phyloP scores from a whole-genome alignment of 345 rosid species.

The Populus simonii region DNA sequence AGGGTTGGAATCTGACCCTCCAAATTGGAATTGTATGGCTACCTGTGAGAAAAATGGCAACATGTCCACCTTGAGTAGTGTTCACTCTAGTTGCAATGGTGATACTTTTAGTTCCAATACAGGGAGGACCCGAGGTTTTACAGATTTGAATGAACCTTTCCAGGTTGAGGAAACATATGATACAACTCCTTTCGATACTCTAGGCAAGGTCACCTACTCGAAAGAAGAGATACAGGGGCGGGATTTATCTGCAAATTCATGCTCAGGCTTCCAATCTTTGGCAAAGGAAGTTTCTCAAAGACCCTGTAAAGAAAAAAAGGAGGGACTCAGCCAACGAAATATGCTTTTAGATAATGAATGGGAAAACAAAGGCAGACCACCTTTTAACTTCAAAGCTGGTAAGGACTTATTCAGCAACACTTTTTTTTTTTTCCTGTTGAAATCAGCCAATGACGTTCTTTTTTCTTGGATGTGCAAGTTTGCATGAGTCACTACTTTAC shows the following conservation, averaged over 20 bases:
- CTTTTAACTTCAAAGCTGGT: conserved; percentile 27
- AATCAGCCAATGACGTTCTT: not conserved
- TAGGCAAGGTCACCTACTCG: conserved; percentile 15
- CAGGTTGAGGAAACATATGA: conserved; percentile 36
- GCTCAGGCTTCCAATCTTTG: conserved; percentile 14
- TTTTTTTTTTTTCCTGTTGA: not conserved
- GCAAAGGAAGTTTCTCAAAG: conserved; percentile 31
- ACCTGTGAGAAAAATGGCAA: conserved; percentile 12
- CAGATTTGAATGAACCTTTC: conserved; percentile 55
- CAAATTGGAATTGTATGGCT: conserved; percentile 21
- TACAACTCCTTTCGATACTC: conserved; percentile 25
- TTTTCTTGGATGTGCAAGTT: not conserved
- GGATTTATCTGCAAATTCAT: conserved; percentile 21
- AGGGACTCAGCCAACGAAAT: conserved; percentile 25
- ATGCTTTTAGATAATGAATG: conserved; percentile 32
- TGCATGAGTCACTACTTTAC: not conserved
- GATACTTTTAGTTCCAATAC: conserved; percentile 25
- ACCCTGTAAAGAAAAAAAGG: conserved; percentile 27
- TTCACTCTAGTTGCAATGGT: conserved; percentile 23
- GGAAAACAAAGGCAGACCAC: conserved; percentile 28
- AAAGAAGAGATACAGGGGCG: conserved; percentile 23
- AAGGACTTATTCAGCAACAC: conserved; percentile 1
- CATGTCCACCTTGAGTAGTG: conserved; percentile 9
- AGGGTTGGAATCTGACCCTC: conserved; percentile 10
- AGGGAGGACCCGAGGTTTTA: conserved; percentile 31